Conservation (phyloP, 768 basidiomycete species). For the Leucogyrophana mollusca region DNA sequence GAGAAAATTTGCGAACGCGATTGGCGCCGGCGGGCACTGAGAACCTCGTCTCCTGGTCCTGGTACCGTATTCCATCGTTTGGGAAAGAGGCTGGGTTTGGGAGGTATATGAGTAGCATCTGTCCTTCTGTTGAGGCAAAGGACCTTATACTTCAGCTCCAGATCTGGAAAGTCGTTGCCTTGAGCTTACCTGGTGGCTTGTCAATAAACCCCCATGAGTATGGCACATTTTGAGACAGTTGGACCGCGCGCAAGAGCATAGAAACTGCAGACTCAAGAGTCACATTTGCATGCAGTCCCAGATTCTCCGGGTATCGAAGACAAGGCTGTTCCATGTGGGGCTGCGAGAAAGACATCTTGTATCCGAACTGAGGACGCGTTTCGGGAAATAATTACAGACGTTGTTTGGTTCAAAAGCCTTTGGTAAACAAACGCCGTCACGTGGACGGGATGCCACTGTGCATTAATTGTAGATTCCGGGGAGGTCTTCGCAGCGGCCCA, state of each 20-base stretch:
- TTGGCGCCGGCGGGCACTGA: conserved; percentile 45
- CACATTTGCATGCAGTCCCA: conserved; percentile 56
- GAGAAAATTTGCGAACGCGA: conserved; percentile 46
- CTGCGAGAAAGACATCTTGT: conserved; percentile 30
- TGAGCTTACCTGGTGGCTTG: conserved; percentile 62
- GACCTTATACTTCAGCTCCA: background rate
- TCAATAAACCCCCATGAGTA: conserved; percentile 78
- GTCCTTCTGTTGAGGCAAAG: conserved; percentile 49
- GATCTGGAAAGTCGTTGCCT: background rate
- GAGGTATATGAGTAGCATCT: conserved; percentile 65
- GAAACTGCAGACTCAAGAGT: conserved; percentile 55
- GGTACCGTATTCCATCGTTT: conserved; percentile 74
- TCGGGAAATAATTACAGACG: conserved; percentile 5
- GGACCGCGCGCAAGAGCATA: conserved; percentile 61
- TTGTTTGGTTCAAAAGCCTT: conserved; percentile 29
- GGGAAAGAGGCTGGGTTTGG: conserved; percentile 61
- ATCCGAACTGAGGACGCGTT: background rate
- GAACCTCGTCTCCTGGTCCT: conserved; percentile 68
- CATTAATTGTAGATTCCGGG: too few relatives aligned
- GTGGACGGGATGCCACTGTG: too few relatives aligned
- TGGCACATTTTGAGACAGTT: conserved; percentile 55
- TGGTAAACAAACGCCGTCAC: conserved; percentile 26
- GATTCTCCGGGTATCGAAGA: conserved; percentile 67
- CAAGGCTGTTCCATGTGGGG: conserved; percentile 60
- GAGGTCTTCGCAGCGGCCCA: too few relatives aligned